phyloP scores from a whole-genome alignment of 139 green algal species.

The Coelastrella sp. region DNA sequence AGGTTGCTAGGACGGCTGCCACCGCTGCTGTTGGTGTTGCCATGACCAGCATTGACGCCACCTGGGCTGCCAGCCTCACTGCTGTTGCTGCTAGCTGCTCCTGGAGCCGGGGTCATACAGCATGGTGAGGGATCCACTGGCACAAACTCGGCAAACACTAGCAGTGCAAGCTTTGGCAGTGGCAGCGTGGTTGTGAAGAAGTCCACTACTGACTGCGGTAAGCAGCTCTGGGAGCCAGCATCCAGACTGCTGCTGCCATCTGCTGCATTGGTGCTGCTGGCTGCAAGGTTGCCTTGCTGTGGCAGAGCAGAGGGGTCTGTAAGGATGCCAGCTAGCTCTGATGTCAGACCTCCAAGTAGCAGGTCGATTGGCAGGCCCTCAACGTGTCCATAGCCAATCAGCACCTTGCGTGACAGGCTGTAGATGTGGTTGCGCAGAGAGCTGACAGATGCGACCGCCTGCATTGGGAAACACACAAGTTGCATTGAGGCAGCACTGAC shows the following conservation, averaged over 20 bases:
- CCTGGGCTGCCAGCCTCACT: background rate
- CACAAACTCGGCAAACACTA: conserved; percentile 70
- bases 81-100: background rate
- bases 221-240: background rate
- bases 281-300: background rate
- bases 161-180: conserved; percentile 61
- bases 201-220: conserved; percentile 52
- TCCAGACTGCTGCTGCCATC: background rate
- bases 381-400: conserved; percentile 51
- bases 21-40: background rate
- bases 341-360: conserved; percentile 64
- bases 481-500: background rate
- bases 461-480: background rate
- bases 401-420: conserved; percentile 58
- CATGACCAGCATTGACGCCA: background rate
- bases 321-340: conserved; percentile 62
- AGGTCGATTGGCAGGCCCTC: conserved; percentile 67
- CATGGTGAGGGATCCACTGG: conserved; percentile 32
- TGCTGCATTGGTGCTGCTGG: background rate
- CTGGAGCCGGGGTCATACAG: background rate
- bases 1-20: conserved; percentile 23
- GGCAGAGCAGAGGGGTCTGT: background rate
- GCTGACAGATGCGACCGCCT: conserved; percentile 4
- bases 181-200: conserved; percentile 60
- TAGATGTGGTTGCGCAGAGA: conserved; percentile 65